Evolutionary conservation across 805 yeast genomes (phyloP).

Genomic region (Candida pseudoglaebosa): DNA sequence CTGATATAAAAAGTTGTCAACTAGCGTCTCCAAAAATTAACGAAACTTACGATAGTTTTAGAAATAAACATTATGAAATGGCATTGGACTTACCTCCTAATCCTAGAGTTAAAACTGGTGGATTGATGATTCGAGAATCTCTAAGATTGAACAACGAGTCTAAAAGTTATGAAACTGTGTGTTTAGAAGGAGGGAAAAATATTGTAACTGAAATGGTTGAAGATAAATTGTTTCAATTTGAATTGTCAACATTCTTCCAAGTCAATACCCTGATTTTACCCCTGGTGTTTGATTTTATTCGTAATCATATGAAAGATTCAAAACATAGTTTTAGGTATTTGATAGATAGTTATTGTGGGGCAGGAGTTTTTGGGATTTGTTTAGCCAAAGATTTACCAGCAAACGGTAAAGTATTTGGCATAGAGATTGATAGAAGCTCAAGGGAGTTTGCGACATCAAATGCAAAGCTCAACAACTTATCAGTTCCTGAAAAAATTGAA

Average conservation of each 20-base stretch:
- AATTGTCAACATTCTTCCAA: conserved; percentile 39
- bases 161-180: conserved; percentile 23
- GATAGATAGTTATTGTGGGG: conserved; percentile 44
- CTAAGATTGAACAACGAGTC: conserved; percentile 24
- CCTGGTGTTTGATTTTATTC: conserved; percentile 27
- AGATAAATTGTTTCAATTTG: conserved; percentile 34
- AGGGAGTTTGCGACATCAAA: conserved; percentile 36
- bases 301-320: conserved; percentile 14
- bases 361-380: conserved; percentile 42
- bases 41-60: conserved; percentile 15
- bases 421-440: conserved; percentile 32
- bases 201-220: conserved; percentile 34
- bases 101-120: conserved; percentile 5
- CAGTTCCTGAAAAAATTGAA: conserved; percentile 22
- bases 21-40: conserved; percentile 34
- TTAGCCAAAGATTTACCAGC: conserved; percentile 23
- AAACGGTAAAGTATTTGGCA: conserved; percentile 36
- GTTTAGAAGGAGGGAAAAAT: conserved; percentile 22
- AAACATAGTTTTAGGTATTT: conserved; percentile 19
- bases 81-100: conserved; percentile 1
- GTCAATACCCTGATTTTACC: conserved; percentile 36
- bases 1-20: conserved; percentile 35
- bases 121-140: conserved; percentile 31
- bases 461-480: conserved; percentile 35
- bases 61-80: conserved; percentile 5